phyloP scores from a whole-genome alignment of 352 stramenopile genomes.

The Globisporangium polare region DNA sequence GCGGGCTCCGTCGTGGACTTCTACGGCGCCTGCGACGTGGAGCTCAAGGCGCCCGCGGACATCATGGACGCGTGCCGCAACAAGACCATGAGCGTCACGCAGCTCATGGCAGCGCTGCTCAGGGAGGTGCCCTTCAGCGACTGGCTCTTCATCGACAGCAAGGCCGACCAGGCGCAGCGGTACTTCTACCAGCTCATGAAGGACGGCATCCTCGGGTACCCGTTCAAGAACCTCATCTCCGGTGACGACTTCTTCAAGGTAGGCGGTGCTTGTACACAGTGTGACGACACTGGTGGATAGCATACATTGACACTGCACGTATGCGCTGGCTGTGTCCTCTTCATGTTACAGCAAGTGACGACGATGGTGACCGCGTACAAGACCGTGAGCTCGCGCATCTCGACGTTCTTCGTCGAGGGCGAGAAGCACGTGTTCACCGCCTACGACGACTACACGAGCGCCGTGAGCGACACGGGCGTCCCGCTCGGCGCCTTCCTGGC shows the following conservation, averaged over 20 bases:
- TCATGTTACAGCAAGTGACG: constrained; percentile 20
- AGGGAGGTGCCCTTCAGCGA: constrained; percentile 27
- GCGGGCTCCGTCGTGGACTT: constrained; percentile 25
- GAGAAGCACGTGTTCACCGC: constrained; percentile 42
- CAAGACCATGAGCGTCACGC: constrained; percentile 21
- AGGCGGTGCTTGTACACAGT: too few relatives aligned
- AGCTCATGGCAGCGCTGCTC: constrained; percentile 41
- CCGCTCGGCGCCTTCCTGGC: constrained; percentile 12
- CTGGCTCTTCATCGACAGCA: constrained; percentile 66
- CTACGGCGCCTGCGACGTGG: constrained; percentile 29
- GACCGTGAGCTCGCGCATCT: constrained; percentile 26
- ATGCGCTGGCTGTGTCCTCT: not conserved
- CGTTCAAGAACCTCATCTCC: constrained; percentile 50
- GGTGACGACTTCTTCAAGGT: constrained; percentile 26
- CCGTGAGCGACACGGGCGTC: constrained; percentile 24
- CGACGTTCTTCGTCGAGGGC: constrained; percentile 47
- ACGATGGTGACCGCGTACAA: constrained; percentile 38
- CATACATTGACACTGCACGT: too few relatives aligned
- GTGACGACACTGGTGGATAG: too few relatives aligned
- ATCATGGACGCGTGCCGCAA: constrained; percentile 21
- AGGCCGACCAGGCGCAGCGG: constrained; percentile 47
- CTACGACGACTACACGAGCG: constrained; percentile 21
- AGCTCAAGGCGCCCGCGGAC: constrained; percentile 16
- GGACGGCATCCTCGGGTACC: constrained; percentile 43
- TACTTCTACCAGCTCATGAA: constrained; percentile 57